These are phyloP conservation scores for Poronia punctata DNA, from an alignment of 495 filamentous ascomycete species.

Conservation along the genomic window DNA sequence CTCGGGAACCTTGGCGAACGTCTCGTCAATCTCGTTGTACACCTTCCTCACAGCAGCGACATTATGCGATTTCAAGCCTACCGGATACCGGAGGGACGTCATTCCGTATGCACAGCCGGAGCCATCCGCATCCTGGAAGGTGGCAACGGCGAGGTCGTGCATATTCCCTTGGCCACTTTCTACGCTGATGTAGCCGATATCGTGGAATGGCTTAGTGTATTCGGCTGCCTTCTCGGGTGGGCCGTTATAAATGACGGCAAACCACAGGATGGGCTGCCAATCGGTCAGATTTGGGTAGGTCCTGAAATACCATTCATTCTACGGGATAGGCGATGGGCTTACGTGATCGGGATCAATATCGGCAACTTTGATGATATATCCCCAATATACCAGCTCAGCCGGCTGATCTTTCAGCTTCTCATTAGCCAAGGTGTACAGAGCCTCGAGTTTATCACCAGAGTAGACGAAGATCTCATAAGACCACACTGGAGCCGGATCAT, in stretches of 20 bases:
- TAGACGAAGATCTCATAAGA: slow-evolving; percentile 15
- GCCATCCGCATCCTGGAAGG: slow-evolving; percentile 1
- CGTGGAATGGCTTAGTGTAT: slow-evolving; percentile 12
- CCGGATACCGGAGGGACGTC: slow-evolving; percentile 7
- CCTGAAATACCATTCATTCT: neutral
- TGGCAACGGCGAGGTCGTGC: slow-evolving; percentile 2
- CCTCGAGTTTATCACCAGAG: slow-evolving; percentile 16
- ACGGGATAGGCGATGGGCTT: slow-evolving; percentile 10
- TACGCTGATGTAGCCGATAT: slow-evolving; percentile 6
- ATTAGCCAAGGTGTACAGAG: slow-evolving; percentile 7
- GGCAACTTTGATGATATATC: slow-evolving; percentile 8
- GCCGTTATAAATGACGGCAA: slow-evolving; percentile 15
- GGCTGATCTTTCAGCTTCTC: slow-evolving; percentile 6
- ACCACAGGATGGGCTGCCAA: slow-evolving; percentile 12
- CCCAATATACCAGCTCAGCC: slow-evolving; percentile 8
- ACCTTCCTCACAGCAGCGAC: slow-evolving; percentile 13
- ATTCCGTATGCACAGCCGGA: slow-evolving; percentile 9
- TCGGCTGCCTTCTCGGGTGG: slow-evolving; percentile 2
- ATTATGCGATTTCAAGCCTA: slow-evolving; percentile 7
- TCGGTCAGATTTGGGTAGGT: slow-evolving; percentile 9
- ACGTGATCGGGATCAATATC: slow-evolving; percentile 32
- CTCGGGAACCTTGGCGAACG: slow-evolving; percentile 13
- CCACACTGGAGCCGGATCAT: slow-evolving; percentile 7
- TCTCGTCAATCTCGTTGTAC: slow-evolving; percentile 17
- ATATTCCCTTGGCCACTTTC: neutral